Percentiles rank a stretch among this genome's conserved stretches.
Conservation (phyloP, 139 green algal species). For the Limnomonas spitsbergensis region DNA sequence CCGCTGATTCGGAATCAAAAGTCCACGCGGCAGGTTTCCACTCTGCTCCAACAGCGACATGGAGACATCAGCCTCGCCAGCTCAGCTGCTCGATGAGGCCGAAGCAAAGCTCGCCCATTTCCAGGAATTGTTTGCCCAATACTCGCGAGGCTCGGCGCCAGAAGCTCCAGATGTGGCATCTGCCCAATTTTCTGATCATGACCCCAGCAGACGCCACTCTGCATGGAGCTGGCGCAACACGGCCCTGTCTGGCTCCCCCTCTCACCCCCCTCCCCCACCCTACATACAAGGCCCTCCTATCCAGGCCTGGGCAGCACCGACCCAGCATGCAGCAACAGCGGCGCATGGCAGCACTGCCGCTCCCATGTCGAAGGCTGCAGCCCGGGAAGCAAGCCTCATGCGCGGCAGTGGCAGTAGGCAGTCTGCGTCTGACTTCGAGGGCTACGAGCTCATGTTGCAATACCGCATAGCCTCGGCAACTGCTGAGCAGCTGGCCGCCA, state of each 20-base stretch:
- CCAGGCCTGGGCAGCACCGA: too few species aligned
- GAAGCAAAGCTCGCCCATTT: background rate
- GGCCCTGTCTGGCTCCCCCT: too few species aligned
- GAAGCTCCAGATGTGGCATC: background rate
- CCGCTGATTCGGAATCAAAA: too few species aligned
- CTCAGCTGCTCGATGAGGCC: background rate
- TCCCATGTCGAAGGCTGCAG: background rate
- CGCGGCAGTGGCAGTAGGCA: background rate
- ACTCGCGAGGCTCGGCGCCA: background rate
- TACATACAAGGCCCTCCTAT: too few species aligned
- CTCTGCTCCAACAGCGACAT: too few species aligned
- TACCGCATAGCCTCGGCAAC: background rate
- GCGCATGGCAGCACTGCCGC: background rate
- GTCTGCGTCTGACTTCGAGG: background rate
- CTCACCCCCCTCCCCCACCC: too few species aligned
- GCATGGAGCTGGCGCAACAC: too few species aligned
- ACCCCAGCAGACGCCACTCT: too few species aligned
- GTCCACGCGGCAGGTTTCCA: too few species aligned
- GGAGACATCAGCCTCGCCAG: background rate
- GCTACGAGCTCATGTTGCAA: background rate
- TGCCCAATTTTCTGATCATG: background rate
- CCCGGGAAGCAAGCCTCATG: background rate
- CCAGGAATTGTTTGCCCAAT: background rate
- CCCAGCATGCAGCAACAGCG: too few species aligned
- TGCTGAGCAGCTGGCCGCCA: constrained; percentile 1